A percentile compares a stretch with the other conserved stretches of the same genome.
phyloP scores from a whole-genome alignment of 164 flowering plant species.

The Amborella trichopoda region DNA sequence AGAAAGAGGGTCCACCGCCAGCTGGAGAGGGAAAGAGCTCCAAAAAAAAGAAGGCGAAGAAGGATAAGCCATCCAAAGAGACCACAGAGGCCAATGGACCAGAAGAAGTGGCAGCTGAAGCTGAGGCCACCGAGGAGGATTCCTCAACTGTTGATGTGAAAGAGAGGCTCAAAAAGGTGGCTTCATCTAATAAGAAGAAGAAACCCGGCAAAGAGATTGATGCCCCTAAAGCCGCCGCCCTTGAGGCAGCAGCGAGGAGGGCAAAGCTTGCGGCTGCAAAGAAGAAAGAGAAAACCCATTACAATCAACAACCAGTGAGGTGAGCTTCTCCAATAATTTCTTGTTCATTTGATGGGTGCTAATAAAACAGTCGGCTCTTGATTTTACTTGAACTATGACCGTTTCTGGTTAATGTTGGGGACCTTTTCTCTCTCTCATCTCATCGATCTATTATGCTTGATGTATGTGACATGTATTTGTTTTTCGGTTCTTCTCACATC shows the following conservation, averaged over 20 bases:
- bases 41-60: constrained; percentile 83
- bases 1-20: constrained; percentile 33
- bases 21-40: constrained; percentile 49
- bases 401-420: too few species aligned
- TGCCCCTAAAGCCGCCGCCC: constrained; percentile 73
- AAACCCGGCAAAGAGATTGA: constrained; percentile 81
- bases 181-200: constrained; percentile 64
- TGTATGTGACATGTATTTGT: too few species aligned
- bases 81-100: constrained; percentile 14
- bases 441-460: too few species aligned
- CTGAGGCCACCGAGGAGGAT: constrained; percentile 30
- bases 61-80: constrained; percentile 58
- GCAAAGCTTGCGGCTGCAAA: constrained; percentile 92
- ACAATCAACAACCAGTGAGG: constrained; percentile 61
- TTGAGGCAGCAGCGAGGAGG: constrained; percentile 73
- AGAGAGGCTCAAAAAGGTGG: constrained; percentile 69
- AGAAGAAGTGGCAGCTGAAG: constrained; percentile 16
- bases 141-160: constrained; percentile 44
- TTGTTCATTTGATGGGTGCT: constrained; percentile 21
- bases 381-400: too few species aligned
- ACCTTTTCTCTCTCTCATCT: constrained; percentile 8
- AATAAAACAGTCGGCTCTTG: constrained; percentile 23
- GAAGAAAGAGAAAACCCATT: constrained; percentile 88
- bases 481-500: too few species aligned
- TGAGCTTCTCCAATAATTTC: constrained; percentile 13